Percentiles rank a stretch among this genome's conserved stretches.
Evolutionary conservation across 495 filamentous ascomycete genomes (phyloP).

Genomic region (Astrocystis sublimbata): DNA sequence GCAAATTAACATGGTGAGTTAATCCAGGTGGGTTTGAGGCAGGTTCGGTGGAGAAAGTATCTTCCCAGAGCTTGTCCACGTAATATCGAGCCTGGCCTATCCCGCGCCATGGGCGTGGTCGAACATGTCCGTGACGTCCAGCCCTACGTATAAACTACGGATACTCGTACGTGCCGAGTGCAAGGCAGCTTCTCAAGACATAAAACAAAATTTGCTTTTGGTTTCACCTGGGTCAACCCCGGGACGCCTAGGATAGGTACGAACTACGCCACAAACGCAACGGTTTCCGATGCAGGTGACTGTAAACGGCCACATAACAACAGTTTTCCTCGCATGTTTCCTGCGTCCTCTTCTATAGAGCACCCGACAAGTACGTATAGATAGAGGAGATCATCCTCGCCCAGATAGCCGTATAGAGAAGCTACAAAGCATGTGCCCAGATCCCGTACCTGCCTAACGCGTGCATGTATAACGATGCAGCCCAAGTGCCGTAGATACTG

Average conservation of each 20-base stretch:
- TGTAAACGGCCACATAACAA: constrained; percentile 1
- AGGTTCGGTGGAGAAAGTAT: background rate
- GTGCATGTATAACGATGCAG: constrained; percentile 18
- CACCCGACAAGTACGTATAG: background rate
- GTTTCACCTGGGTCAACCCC: constrained; percentile 14
- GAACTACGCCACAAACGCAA: constrained; percentile 15
- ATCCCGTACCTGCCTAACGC: constrained; percentile 19
- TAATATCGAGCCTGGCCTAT: background rate
- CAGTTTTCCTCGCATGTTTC: background rate
- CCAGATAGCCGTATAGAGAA: background rate
- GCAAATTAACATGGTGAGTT: background rate
- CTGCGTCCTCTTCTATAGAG: background rate
- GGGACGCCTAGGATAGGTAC: constrained; percentile 2
- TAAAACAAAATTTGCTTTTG: too few species aligned
- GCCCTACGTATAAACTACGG: too few species aligned
- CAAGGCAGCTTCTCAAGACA: too few species aligned
- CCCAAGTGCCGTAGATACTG: constrained; percentile 17
- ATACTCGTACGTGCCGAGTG: too few species aligned
- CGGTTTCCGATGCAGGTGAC: background rate
- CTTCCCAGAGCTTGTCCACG: background rate
- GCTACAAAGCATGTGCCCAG: constrained; percentile 18
- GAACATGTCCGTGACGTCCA: background rate
- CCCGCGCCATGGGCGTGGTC: background rate
- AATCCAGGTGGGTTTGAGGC: background rate
- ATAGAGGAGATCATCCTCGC: constrained; percentile 2